Conservation (phyloP, 1,139 yeast genomes). For the Wickerhamiella infanticola region DNA sequence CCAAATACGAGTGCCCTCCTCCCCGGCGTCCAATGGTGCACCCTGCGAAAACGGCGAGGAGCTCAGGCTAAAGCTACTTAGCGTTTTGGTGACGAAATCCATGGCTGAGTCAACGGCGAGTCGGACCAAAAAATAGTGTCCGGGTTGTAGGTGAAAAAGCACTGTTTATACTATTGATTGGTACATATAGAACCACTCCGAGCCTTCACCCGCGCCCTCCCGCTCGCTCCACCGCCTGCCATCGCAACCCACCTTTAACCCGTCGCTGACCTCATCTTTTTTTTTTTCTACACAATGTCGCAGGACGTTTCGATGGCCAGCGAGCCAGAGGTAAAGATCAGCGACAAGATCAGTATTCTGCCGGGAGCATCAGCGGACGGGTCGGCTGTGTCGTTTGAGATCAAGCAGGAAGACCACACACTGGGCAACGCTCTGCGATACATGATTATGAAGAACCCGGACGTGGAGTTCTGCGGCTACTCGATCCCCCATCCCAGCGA, state of each 20-base stretch:
- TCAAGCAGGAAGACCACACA: conserved; percentile 87
- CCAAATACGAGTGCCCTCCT: not conserved
- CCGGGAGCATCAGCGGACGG: conserved; percentile 96
- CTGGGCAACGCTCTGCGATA: conserved; percentile 85
- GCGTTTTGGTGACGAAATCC: conserved; percentile 26
- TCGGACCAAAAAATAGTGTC: not conserved
- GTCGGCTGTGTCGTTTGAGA: conserved; percentile 87
- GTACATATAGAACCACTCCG: no score
- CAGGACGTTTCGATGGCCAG: not conserved
- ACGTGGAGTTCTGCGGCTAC: conserved; percentile 63
- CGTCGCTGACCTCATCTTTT: not conserved
- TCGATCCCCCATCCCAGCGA: conserved; percentile 99
- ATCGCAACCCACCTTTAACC: no score
- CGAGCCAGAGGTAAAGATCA: conserved; percentile 33
- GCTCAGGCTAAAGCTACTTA: conserved; percentile 23
- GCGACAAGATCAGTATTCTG: conserved; percentile 23
- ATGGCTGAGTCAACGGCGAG: conserved; percentile 10
- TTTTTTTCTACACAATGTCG: conserved; percentile 3
- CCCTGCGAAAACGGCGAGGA: conserved; percentile 21
- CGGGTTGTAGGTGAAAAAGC: not conserved
- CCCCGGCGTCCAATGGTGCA: conserved; percentile 9
- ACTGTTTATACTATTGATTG: no score
- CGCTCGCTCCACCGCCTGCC: no score
- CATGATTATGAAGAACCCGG: conserved; percentile 69
- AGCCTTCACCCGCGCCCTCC: no score